Conservation (phyloP, 345 rosid genomes). For the Erysimum cheiranthoides region DNA sequence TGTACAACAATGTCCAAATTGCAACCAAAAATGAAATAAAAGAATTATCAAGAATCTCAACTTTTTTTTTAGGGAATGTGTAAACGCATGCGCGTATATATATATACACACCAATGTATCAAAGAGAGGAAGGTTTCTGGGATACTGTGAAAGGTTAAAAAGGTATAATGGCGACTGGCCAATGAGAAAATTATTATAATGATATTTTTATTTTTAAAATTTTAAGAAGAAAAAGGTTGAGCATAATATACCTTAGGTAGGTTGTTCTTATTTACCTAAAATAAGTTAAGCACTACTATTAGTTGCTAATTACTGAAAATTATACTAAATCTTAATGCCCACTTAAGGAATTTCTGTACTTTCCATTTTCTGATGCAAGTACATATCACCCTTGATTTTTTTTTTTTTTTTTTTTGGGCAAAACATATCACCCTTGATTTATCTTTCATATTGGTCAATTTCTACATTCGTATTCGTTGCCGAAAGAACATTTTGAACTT, state of each 20-base stretch:
- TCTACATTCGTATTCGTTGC: background rate
- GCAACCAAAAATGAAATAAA: background rate
- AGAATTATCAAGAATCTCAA: conserved; percentile 6
- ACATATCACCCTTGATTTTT: background rate
- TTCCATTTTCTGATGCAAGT: conserved; percentile 9
- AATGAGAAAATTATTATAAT: conserved; percentile 5
- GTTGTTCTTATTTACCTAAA: background rate
- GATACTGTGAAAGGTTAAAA: conserved; percentile 36
- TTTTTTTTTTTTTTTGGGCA: no score
- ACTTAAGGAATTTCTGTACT: background rate
- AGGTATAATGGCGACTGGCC: conserved; percentile 31
- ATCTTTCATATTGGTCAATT: background rate
- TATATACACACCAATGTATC: conserved; percentile 20
- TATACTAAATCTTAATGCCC: background rate
- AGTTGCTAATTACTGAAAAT: background rate
- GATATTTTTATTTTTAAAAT: background rate
- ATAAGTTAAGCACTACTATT: background rate
- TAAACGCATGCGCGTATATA: conserved; percentile 32
- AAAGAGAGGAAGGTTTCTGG: conserved; percentile 33
- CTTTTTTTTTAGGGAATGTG: background rate
- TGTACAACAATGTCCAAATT: conserved; percentile 27
- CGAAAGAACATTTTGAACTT: background rate
- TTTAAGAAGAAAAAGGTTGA: background rate
- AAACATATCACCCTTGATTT: background rate
- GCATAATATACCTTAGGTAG: background rate